Base-by-base conservation (phyloP, 805 yeast genomes). In the Spathaspora arborariae region DNA sequence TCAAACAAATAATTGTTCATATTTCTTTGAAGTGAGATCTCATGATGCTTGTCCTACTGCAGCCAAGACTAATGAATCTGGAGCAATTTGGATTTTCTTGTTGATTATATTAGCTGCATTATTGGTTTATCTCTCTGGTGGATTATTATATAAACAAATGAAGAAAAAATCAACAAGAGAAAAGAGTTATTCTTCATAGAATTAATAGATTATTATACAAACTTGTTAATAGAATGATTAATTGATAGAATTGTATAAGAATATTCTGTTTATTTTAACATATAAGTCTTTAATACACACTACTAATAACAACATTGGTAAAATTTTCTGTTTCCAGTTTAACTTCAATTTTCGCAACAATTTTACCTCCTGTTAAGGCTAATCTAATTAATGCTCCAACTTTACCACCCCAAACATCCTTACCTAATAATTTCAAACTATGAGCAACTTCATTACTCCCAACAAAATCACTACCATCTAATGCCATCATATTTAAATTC, bases 41-140 rank as follows among this genome's bases (percentile, higher is more conserved):
- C 81, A 87, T 38, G 85, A 84, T 65, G 96, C 96, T 0, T 89
- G 97, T 63, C 88, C 96, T 0, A 84, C 90, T 0, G 72, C 87
- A 8, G 81, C 83, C 44, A 78, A 81, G 54, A 79, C 75, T 10
- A 84, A 83, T 56, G 81, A 85, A 49, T 64, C 79, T 45, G 82
- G 84, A 15, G 81, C 84, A 2, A 74, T 85, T 44, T 68, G 71
- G 72, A 67, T 68, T 10, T 65, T 68, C 45, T 52, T 67, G 18
- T 46, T 68, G 33, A 67, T 68, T 41, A 52, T 66, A 21, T 46
- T 64, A 43, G 71, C 71, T 10, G 68, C 71, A 1, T 47, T 53
- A 57, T 64, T 53, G 57, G 78, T 66, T 38, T 67, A 58, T 58
- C 70, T 54, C 46, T 70, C 64, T 24, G 80, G 71, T 18, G 67